Evolutionary conservation across 164 flowering plant genomes (phyloP), one percentile per base, ranked within the genome.

Genomic region (Protea cynaroides): DNA sequence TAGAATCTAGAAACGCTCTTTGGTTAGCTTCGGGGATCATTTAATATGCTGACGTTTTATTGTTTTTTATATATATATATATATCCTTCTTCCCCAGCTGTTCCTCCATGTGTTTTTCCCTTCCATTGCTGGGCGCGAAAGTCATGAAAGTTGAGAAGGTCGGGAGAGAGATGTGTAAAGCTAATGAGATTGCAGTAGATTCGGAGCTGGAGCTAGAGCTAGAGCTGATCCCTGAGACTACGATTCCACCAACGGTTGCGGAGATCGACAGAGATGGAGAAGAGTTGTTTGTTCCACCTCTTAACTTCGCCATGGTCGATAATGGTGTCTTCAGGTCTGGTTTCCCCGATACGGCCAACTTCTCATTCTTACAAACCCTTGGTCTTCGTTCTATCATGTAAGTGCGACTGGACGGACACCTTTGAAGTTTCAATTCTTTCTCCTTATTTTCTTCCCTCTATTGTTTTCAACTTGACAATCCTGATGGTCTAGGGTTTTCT

Each of bases 281-380:
- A 8, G 55, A 52, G 49, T 54, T 70, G 8, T 79, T 76, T 19
- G 80, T 75, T 1, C 96, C 96, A n/a, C 98, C 98, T 5, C 77
- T 90, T 58, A 92, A 92, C 73, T 92, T 92, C 69, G 71, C 98
- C 5, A 79, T 92, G 89, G 98, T 92, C 23, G 98, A 92, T 37
- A 72, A 84, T 67, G 96, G 98, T 51, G 68, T 92, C 50, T 92
- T 79, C 78, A 64, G 98, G 71, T 92, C 98, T 38, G 98, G 98
- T 21, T 92, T 90, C 56, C 98, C 96, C 3, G 92, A 90, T 59
- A 61, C 78, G 8, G 74, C 90, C 64, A 92, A 88, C 83, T 90
- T 92, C 73, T 59, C 84, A 63, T 92, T 92, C 77, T 71, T 92
- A 17, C 80, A 84, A 67, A 84, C 90, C 49, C 83, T 92, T 8